Evolutionary conservation across 371 early-diverging fungal genomes (phyloP).

Genomic region (Lichtheimia ornata): DNA sequence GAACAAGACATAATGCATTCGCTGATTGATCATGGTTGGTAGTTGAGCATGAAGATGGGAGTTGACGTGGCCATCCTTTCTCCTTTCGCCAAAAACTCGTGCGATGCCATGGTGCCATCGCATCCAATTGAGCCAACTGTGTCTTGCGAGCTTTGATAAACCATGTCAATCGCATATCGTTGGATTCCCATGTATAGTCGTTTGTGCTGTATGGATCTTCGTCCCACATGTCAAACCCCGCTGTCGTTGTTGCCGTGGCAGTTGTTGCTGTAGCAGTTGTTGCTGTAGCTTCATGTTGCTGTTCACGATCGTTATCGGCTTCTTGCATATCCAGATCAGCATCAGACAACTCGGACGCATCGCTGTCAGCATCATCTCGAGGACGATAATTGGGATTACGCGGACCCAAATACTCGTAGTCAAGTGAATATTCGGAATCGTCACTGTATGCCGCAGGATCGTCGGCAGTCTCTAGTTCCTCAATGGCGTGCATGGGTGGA

Average conservation of each 20-base stretch:
- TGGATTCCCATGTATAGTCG: slow-evolving; percentile 54
- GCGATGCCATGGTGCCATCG: slow-evolving; percentile 23
- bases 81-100: slow-evolving; percentile 41
- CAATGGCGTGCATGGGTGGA: background rate
- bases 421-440: slow-evolving; percentile 46
- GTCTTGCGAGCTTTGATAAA: slow-evolving; percentile 33
- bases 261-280: background rate
- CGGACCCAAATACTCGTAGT: slow-evolving; percentile 49
- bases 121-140: slow-evolving; percentile 13
- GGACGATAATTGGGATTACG: slow-evolving; percentile 41
- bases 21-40: slow-evolving; percentile 58
- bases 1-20: slow-evolving; percentile 44
- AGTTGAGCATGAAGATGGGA: slow-evolving; percentile 51
- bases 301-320: background rate
- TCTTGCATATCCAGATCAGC: background rate
- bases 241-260: background rate
- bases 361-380: slow-evolving; percentile 39
- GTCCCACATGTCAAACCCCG: slow-evolving; percentile 56
- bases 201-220: slow-evolving; percentile 53
- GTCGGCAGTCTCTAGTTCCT: background rate
- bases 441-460: slow-evolving; percentile 14
- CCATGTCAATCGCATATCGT: slow-evolving; percentile 44
- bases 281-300: background rate
- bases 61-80: slow-evolving; percentile 50
- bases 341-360: slow-evolving; percentile 42